A percentile compares a stretch with the other conserved stretches of the same genome.
Evolutionary conservation across 345 rosid genomes (phyloP).

Genomic region (Eucalyptus microcorys): DNA sequence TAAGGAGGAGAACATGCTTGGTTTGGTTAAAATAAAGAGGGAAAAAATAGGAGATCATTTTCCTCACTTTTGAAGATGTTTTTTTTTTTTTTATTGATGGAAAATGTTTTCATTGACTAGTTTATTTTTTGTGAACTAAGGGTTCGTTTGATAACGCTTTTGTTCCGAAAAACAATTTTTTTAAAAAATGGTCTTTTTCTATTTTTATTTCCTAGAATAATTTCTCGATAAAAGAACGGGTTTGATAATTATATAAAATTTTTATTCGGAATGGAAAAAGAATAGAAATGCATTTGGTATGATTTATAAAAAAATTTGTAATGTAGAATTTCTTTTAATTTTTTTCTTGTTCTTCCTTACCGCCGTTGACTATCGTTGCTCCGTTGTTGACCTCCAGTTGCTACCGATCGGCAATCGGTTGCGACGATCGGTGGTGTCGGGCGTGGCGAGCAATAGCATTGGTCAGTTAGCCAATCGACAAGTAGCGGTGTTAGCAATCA

Average conservation of each 20-base stretch:
- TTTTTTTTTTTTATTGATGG: too few relatives aligned
- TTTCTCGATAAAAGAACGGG: too few relatives aligned
- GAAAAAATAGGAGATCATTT: too few relatives aligned
- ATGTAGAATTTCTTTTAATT: too few relatives aligned
- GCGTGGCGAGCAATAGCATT: accelerated
- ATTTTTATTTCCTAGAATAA: too few relatives aligned
- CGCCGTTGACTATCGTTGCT: accelerated
- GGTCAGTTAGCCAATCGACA: accelerated
- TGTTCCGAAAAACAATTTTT: accelerated
- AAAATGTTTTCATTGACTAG: too few relatives aligned
- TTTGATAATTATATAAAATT: too few relatives aligned
- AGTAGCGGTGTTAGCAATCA: accelerated
- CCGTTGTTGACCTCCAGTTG: accelerated
- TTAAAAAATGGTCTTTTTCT: too few relatives aligned
- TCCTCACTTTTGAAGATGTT: too few relatives aligned
- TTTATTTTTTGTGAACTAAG: too few relatives aligned
- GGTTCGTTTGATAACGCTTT: accelerated
- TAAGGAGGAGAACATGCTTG: not conserved
- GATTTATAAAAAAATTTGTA: too few relatives aligned
- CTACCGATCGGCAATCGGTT: accelerated
- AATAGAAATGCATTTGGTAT: accelerated
- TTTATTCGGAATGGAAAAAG: accelerated
- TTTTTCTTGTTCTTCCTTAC: too few relatives aligned
- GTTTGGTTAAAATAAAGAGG: not conserved
- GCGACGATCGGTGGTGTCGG: accelerated